Conservation (phyloP, 805 yeast species). For the Debaryomyces hansenii region DNA sequence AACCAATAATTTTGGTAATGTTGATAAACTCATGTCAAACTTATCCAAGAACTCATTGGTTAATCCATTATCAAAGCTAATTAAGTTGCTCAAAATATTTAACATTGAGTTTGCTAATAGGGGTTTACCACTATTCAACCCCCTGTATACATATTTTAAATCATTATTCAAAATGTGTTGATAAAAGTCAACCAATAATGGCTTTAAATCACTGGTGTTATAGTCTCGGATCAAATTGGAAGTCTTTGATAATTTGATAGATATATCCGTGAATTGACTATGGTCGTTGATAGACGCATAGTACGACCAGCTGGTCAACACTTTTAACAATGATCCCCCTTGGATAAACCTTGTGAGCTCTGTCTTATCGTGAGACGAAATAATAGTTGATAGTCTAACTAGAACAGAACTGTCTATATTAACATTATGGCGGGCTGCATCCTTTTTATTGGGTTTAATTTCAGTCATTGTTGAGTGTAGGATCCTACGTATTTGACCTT, state of each 20-base stretch:
- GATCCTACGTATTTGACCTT: no score
- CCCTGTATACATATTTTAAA: conserved; percentile 65
- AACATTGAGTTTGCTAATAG: conserved; percentile 62
- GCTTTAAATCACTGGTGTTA: conserved; percentile 15
- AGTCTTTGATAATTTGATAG: conserved; percentile 40
- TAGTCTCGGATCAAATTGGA: not conserved
- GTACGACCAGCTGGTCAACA: conserved; percentile 44
- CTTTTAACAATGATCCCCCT: conserved; percentile 23
- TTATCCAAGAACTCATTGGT: conserved; percentile 58
- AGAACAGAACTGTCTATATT: conserved; percentile 13
- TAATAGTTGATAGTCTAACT: conserved; percentile 8
- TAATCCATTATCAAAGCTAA: conserved; percentile 48
- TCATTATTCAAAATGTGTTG: conserved; percentile 55
- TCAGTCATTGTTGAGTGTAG: not conserved
- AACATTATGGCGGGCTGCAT: conserved; percentile 1
- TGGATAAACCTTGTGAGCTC: conserved; percentile 27
- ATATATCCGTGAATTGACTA: conserved; percentile 44
- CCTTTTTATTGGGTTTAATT: not conserved
- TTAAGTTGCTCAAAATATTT: conserved; percentile 51
- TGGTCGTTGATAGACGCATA: conserved; percentile 53
- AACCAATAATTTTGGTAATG: conserved; percentile 59
- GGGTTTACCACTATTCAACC: conserved; percentile 58
- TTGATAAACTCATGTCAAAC: conserved; percentile 67
- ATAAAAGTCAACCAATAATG: conserved; percentile 36
- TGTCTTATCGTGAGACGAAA: conserved; percentile 3